Evolutionary conservation across 305 asterid genomes (phyloP).

Genomic region (Fraxinus xanthoxyloides): DNA sequence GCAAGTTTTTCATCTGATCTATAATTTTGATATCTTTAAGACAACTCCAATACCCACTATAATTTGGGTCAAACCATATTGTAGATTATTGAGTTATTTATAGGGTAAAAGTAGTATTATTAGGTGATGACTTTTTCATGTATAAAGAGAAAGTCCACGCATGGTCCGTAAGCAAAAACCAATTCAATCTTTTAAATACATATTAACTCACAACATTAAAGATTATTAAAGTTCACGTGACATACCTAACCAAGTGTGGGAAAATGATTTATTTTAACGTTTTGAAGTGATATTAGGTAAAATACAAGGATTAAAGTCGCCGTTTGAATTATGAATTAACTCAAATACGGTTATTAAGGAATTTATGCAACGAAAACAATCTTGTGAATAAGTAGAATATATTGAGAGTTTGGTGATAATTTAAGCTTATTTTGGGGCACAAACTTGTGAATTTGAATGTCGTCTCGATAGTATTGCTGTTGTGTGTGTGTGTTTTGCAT

Average conservation of each 20-base stretch:
- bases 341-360: background rate
- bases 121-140: background rate
- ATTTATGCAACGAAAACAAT: background rate
- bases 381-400: background rate
- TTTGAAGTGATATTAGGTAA: too few relatives aligned
- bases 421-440: background rate
- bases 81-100: background rate
- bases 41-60: too few relatives aligned
- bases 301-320: too few relatives aligned
- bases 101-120: background rate
- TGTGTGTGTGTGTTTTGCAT: too few relatives aligned
- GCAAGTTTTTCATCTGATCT: too few relatives aligned
- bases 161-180: background rate
- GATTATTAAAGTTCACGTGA: background rate
- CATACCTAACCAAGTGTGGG: background rate
- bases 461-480: too few relatives aligned
- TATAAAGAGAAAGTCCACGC: background rate
- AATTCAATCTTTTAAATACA: background rate
- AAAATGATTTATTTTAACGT: too few relatives aligned
- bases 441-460: background rate
- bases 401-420: background rate
- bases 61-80: too few relatives aligned
- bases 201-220: too few relatives aligned
- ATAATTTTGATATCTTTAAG: too few relatives aligned
- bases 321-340: background rate